Base-by-base conservation (phyloP, 225 moss, liverwort and hornwort species). In the Climacium dendroides region DNA sequence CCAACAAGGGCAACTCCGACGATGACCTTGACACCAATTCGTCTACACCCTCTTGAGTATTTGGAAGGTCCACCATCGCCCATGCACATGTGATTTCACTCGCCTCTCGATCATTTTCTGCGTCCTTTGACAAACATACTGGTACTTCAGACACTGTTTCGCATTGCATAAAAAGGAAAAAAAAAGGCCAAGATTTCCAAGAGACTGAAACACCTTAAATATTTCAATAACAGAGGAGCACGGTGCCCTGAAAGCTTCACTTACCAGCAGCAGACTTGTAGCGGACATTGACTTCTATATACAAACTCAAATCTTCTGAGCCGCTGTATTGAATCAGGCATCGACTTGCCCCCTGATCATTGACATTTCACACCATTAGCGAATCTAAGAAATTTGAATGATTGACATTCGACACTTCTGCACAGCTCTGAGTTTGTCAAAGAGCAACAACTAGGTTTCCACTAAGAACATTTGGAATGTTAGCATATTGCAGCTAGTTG, bases 1-100 rank as follows among this genome's bases (percentile, higher is more conserved):
- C 90, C 69, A 91, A 66, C 88, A 91, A 87, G 59, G 85, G 91
- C 55, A 90, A 35, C 60, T 93, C 88, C 58, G 80, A 87, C 11
- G 70, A 80, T 26, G 83, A 66, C 73, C 81, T 84, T 58, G 81
- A 84, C 71, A 89, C 72, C 76, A 89, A 23, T 61, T 88, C 88
- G 34, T 91, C 86, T 25, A 81, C 52, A 58, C 81, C 89, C 57
- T 47, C 82, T 63, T 64, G 66, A 66, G 61, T 74, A 57, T 91
- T 85, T 60, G 92, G 92, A 80, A 92, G 91, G 79, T 88, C 76
- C 85, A 92, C 80, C 80, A 89, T 83, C 41, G 89, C 89, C 91
- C 88, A 91, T 24, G 91, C 92, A 67, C 89, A 91, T 25, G 91
- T 88, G 30, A 89, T 91, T 85, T 91, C 89, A 61, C 74, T 79